These are phyloP conservation scores for Cyathus striatus DNA, from an alignment of 768 basidiomycete genomes.

Conservation along the genomic window DNA sequence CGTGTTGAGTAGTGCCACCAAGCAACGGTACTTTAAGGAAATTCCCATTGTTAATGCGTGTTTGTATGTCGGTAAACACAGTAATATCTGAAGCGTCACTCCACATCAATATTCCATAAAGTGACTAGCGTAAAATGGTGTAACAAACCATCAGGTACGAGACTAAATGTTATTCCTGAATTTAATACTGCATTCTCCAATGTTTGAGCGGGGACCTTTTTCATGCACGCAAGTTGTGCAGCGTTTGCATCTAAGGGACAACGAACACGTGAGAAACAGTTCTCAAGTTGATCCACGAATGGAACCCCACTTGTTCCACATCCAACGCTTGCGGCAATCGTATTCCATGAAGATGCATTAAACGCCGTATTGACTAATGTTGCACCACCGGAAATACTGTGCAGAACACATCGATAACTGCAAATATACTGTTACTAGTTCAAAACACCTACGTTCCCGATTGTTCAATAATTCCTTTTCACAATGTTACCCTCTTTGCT, in stretches of 20 bases:
- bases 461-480: constrained; percentile 25
- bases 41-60: constrained; percentile 18
- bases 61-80: constrained; percentile 22
- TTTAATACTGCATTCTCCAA: constrained; percentile 26
- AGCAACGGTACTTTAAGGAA: constrained; percentile 24
- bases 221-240: constrained; percentile 31
- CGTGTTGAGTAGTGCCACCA: constrained; percentile 25
- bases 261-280: constrained; percentile 2
- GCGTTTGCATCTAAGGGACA: constrained; percentile 12
- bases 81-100: constrained; percentile 17
- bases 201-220: constrained; percentile 20
- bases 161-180: constrained; percentile 19
- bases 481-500: not conserved
- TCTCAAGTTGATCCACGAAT: not conserved
- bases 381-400: constrained; percentile 4
- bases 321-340: constrained; percentile 21
- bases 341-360: constrained; percentile 22
- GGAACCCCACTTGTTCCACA: constrained; percentile 22
- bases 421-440: not conserved
- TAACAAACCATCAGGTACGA: constrained; percentile 24
- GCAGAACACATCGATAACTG: not conserved
- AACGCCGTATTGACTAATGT: constrained; percentile 5
- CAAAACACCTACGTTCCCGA: constrained; percentile 25
- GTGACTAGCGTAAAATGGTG: not conserved
- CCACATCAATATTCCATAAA: not conserved